Evolutionary conservation across 1,139 yeast species (phyloP).

Genomic region (Geotrichum histeridarum): DNA sequence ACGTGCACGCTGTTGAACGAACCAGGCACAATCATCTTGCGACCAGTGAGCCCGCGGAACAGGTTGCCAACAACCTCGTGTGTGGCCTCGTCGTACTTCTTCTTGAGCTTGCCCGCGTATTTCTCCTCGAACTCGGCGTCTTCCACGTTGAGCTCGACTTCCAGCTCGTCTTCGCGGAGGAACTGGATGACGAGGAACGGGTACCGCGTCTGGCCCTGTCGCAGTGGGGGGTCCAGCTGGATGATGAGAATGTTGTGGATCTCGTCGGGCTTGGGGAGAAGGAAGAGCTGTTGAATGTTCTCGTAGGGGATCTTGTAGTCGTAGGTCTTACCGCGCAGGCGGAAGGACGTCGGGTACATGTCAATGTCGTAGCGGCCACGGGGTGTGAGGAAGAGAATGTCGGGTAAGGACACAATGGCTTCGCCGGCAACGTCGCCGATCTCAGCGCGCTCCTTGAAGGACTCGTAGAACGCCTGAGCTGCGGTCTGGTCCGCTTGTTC

Average conservation of each 20-base stretch:
- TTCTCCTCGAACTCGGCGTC: constrained; percentile 75
- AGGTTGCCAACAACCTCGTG: constrained; percentile 86
- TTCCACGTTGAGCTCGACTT: constrained; percentile 78
- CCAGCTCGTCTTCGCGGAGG: constrained; percentile 83
- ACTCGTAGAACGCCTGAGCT: constrained; percentile 84
- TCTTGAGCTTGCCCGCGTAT: constrained; percentile 69
- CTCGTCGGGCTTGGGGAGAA: constrained; percentile 92
- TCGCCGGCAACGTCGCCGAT: constrained; percentile 95
- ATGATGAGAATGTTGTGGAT: constrained; percentile 79
- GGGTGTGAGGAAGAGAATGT: constrained; percentile 89
- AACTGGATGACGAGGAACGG: constrained; percentile 90
- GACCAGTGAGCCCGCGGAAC: constrained; percentile 83
- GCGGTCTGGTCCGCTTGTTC: constrained; percentile 61
- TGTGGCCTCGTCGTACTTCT: constrained; percentile 74
- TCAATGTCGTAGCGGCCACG: constrained; percentile 95
- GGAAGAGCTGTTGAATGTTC: constrained; percentile 84
- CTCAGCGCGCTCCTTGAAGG: constrained; percentile 89
- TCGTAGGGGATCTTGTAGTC: constrained; percentile 92
- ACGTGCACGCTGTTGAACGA: constrained; percentile 56
- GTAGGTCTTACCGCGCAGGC: constrained; percentile 95
- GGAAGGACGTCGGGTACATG: constrained; percentile 80
- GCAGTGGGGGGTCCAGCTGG: constrained; percentile 90
- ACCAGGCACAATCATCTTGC: constrained; percentile 84
- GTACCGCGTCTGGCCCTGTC: constrained; percentile 94
- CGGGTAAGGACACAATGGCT: constrained; percentile 92